Evolutionary conservation across 305 asterid genomes (phyloP).

Genomic region (Solanum chacoense): DNA sequence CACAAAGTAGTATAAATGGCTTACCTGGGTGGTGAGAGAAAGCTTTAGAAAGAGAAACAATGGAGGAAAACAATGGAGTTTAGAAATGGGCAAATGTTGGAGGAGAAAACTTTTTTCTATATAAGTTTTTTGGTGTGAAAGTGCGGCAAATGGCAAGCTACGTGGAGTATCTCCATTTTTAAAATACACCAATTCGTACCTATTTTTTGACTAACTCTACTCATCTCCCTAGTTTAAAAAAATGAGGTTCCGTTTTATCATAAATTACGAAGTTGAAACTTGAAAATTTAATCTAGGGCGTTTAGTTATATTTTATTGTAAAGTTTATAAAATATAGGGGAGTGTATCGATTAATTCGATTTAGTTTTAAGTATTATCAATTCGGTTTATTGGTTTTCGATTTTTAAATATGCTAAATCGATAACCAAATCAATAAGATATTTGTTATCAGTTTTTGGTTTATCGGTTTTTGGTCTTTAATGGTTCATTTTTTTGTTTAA

Average conservation of each 20-base stretch:
- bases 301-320: too few species aligned
- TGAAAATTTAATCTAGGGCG: neutral
- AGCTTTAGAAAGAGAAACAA: neutral
- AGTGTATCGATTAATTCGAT: too few species aligned
- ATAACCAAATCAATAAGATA: too few species aligned
- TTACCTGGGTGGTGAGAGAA: neutral
- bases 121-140: neutral
- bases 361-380: too few species aligned
- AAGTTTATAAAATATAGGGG: neutral
- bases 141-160: neutral
- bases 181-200: neutral
- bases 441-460: too few species aligned
- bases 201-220: neutral
- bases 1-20: neutral
- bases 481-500: too few species aligned
- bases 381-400: accelerated
- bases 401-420: too few species aligned
- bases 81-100: neutral
- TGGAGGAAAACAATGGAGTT: neutral
- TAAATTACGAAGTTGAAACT: neutral
- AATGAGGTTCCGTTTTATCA: too few species aligned
- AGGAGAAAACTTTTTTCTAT: neutral
- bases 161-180: neutral
- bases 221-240: neutral
- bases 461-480: too few species aligned